Percentiles rank a stretch among this genome's conserved stretches.
Conservation (phyloP, 202 grass and related monocot genomes). For the Brachypodium distachyon region DNA sequence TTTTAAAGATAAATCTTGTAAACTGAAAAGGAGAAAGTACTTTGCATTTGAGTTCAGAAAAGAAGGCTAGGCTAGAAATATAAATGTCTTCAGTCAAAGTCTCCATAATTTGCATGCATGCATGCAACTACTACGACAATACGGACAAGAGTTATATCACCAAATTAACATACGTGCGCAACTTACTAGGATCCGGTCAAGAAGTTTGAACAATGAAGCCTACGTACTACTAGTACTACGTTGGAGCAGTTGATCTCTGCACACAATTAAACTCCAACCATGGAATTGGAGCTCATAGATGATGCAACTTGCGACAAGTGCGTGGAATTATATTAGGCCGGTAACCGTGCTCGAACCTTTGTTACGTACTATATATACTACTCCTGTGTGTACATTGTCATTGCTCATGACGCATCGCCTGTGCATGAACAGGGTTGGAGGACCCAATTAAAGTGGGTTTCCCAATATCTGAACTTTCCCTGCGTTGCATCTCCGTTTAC, state of each 20-base stretch:
- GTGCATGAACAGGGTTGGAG: background rate
- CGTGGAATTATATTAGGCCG: background rate
- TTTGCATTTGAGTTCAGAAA: too few relatives aligned
- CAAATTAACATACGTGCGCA: too few relatives aligned
- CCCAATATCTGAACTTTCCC: background rate
- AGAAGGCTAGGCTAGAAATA: too few relatives aligned
- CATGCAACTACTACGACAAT: background rate
- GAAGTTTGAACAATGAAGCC: background rate
- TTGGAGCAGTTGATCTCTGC: background rate
- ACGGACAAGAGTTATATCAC: background rate
- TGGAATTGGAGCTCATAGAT: background rate
- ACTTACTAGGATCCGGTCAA: too few relatives aligned
- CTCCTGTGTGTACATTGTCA: background rate
- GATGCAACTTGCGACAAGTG: conserved; percentile 11
- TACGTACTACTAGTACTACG: too few relatives aligned
- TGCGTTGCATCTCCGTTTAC: background rate
- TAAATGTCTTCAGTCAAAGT: background rate
- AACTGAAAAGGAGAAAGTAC: too few relatives aligned
- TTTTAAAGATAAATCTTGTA: too few relatives aligned
- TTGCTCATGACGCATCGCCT: background rate
- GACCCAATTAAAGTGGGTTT: background rate
- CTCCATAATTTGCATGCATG: background rate
- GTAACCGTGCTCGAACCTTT: conserved; percentile 5
- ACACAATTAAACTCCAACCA: background rate
- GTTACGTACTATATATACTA: background rate